Evolutionary conservation across 2,329 filamentous ascomycete species (phyloP).

Genomic region (Harringtonia aguacate): DNA sequence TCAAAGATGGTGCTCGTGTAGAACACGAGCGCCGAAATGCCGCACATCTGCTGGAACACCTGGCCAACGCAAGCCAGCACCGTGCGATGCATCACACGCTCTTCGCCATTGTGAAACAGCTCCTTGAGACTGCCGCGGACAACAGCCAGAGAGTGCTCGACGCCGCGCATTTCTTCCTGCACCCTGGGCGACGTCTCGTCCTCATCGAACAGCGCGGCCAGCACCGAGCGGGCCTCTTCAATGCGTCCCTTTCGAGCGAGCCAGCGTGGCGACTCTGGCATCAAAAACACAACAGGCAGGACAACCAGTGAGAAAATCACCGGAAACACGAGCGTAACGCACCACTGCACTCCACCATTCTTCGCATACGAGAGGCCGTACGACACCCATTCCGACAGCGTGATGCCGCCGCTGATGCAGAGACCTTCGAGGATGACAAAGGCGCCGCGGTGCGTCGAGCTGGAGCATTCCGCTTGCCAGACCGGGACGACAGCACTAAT

Average conservation of each 20-base stretch:
- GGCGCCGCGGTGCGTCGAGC: conserved; percentile 12
- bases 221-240: conserved; percentile 40
- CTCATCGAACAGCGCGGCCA: too few relatives aligned
- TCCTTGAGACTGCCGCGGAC: too few relatives aligned
- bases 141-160: too few relatives aligned
- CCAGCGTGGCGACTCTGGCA: conserved; percentile 48
- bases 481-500: conserved; percentile 35
- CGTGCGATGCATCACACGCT: too few relatives aligned
- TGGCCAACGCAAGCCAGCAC: too few relatives aligned
- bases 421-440: conserved; percentile 15
- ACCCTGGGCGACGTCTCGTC: too few relatives aligned
- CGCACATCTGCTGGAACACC: too few relatives aligned
- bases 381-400: conserved; percentile 9
- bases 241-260: conserved; percentile 43
- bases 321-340: conserved; percentile 36
- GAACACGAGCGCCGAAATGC: too few relatives aligned
- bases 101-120: too few relatives aligned
- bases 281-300: conserved; percentile 28
- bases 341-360: conserved; percentile 1
- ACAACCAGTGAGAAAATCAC: conserved; percentile 25
- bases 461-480: conserved; percentile 16
- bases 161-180: too few relatives aligned
- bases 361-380: conserved; percentile 2
- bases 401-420: conserved; percentile 9
- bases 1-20: too few relatives aligned